These are phyloP conservation scores for Haplosporangium gracile DNA, from an alignment of 192 early-diverging fungal genomes.

Conservation along the genomic window DNA sequence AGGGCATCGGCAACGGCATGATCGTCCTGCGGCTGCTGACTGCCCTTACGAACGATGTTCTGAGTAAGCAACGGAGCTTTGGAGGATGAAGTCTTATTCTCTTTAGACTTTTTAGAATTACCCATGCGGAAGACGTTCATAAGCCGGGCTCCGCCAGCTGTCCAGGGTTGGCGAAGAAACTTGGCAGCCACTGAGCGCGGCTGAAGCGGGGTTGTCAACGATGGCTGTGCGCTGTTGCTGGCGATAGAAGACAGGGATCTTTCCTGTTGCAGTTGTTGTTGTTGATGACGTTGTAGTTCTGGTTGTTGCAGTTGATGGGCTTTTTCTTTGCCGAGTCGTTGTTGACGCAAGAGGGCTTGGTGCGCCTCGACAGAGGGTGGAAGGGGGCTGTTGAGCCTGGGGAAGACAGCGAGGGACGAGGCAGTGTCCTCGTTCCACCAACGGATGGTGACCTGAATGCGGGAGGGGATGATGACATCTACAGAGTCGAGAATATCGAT, in stretches of 20 bases:
- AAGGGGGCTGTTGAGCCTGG: constrained; percentile 43
- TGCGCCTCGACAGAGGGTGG: constrained; percentile 14
- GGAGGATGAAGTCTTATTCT: neutral
- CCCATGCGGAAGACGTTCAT: constrained; percentile 19
- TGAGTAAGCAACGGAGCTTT: neutral
- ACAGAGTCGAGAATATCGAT: constrained; percentile 39
- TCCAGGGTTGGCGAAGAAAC: constrained; percentile 26
- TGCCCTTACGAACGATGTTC: neutral
- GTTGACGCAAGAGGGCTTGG: constrained; percentile 23
- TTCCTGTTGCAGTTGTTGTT: neutral
- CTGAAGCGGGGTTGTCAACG: neutral
- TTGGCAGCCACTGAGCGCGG: neutral
- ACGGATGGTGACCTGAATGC: constrained; percentile 51
- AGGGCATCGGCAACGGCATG: neutral
- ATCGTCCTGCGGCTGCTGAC: neutral
- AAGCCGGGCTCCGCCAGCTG: constrained; percentile 26
- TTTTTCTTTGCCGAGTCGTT: neutral
- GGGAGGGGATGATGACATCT: constrained; percentile 36
- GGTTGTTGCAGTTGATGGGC: neutral
- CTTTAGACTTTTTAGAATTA: constrained; percentile 13
- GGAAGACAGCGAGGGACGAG: constrained; percentile 44
- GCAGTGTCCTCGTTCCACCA: constrained; percentile 55
- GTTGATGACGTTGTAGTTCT: neutral
- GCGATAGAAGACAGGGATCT: neutral
- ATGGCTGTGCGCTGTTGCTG: constrained; percentile 4